A percentile compares a stretch with the other conserved stretches of the same genome.
Conservation (phyloP, 805 yeast genomes). For the Lachancea fermentati region DNA sequence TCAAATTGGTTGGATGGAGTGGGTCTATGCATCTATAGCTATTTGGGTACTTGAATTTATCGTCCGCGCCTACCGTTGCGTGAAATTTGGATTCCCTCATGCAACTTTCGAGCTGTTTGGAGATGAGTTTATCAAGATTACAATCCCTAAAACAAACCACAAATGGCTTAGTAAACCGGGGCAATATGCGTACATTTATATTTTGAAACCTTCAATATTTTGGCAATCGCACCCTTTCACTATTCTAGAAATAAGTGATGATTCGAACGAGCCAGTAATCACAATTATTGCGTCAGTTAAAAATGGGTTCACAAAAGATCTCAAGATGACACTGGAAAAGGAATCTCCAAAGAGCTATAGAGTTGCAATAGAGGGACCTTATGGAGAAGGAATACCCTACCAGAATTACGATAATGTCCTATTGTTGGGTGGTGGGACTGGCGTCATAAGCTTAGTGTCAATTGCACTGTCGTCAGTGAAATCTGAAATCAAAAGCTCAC, state of each 20-base stretch:
- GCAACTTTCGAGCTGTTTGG: conserved; percentile 16
- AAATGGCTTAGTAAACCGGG: conserved; percentile 41
- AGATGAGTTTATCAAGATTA: conserved; percentile 17
- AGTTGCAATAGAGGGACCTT: conserved; percentile 60
- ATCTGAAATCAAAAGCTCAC: conserved; percentile 3
- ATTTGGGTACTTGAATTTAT: conserved; percentile 41
- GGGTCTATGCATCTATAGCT: conserved; percentile 34
- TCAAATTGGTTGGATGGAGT: conserved; percentile 38
- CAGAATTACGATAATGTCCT: conserved; percentile 48
- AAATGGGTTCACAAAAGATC: conserved; percentile 40
- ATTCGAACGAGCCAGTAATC: conserved; percentile 34
- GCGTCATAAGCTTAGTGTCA: conserved; percentile 56
- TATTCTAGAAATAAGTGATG: conserved; percentile 34
- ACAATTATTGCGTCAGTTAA: conserved; percentile 37
- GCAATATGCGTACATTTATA: conserved; percentile 41
- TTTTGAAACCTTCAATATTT: conserved; percentile 41
- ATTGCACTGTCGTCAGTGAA: conserved; percentile 31
- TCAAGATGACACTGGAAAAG: conserved; percentile 29
- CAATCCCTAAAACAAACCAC: conserved; percentile 12
- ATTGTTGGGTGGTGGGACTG: conserved; percentile 69
- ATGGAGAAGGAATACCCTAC: conserved; percentile 48
- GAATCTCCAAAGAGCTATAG: conserved; percentile 28
- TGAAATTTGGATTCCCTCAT: conserved; percentile 15
- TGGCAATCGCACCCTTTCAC: conserved; percentile 60
- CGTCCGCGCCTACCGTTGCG: conserved; percentile 31